Percentiles rank a stretch among this genome's conserved stretches.
phyloP scores from a whole-genome alignment of 1,284 basidiomycete species.

The Albatrellus sp. region DNA sequence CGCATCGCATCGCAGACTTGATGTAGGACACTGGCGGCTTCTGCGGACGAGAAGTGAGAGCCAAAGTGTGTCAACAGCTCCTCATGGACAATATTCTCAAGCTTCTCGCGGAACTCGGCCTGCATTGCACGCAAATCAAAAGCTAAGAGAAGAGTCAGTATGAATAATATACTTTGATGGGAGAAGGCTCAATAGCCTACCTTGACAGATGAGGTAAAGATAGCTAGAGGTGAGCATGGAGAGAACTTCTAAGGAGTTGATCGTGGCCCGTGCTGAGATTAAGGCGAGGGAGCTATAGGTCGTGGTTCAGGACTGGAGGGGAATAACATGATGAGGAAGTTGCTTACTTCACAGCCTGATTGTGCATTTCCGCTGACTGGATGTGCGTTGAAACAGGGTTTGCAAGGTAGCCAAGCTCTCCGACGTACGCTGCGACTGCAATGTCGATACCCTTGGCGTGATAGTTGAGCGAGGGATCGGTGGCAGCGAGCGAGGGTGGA shows the following conservation, averaged over 20 bases:
- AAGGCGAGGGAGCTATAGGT: slow-evolving; percentile 60
- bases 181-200: slow-evolving; percentile 15
- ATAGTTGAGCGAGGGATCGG: slow-evolving; percentile 75
- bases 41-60: slow-evolving; percentile 21
- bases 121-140: slow-evolving; percentile 69
- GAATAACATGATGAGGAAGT: not conserved
- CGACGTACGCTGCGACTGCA: slow-evolving; percentile 67
- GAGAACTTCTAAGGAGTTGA: slow-evolving; percentile 66
- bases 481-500: slow-evolving; percentile 71
- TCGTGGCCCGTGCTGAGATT: slow-evolving; percentile 68
- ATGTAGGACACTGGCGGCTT: slow-evolving; percentile 20
- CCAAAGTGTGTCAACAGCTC: slow-evolving; percentile 38
- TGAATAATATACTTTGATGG: not conserved
- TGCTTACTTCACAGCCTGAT: slow-evolving; percentile 74
- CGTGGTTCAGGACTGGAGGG: slow-evolving; percentile 2
- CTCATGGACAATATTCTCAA: slow-evolving; percentile 36
- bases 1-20: slow-evolving; percentile 29
- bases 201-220: slow-evolving; percentile 68
- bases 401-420: slow-evolving; percentile 74
- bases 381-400: slow-evolving; percentile 79
- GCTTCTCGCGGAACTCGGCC: slow-evolving; percentile 41
- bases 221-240: slow-evolving; percentile 66
- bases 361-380: slow-evolving; percentile 81
- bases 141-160: slow-evolving; percentile 23
- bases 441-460: slow-evolving; percentile 82